Percentiles rank a stretch among this genome's conserved stretches.
Evolutionary conservation across 257 asterid species (phyloP).

Genomic region (Leptodermis oblonga): DNA sequence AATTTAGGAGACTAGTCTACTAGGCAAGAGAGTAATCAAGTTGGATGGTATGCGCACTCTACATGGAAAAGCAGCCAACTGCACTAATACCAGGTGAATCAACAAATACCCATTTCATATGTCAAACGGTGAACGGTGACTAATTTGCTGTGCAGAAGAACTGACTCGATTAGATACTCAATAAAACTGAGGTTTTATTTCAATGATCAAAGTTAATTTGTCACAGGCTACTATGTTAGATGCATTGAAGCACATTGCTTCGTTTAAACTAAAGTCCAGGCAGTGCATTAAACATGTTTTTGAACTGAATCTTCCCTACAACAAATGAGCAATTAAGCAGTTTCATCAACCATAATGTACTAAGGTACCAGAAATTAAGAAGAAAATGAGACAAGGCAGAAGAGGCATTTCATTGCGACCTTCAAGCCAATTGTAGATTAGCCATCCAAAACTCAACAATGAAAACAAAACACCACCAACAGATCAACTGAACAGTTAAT

Average conservation of each 20-base stretch:
- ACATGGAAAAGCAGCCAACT: neutral
- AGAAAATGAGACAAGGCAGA: neutral
- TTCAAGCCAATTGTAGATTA: conserved; percentile 2
- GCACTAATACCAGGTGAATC: neutral
- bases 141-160: neutral
- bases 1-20: neutral
- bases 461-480: neutral
- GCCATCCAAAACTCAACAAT: neutral
- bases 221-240: neutral
- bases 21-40: neutral
- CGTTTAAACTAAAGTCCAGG: neutral
- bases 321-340: neutral
- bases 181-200: neutral
- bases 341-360: neutral
- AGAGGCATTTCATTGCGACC: neutral
- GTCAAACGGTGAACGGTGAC: no score
- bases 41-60: neutral
- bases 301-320: neutral
- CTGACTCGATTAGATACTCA: neutral
- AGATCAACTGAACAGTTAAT: neutral
- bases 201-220: neutral
- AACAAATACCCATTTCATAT: neutral
- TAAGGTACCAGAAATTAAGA: neutral
- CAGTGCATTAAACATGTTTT: neutral
- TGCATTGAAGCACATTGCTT: neutral